Percentiles rank a stretch among this genome's conserved stretches.
These are phyloP conservation scores for Vitis hybrid DNA, from an alignment of 177 flowering plant genomes.

Conservation along the genomic window DNA sequence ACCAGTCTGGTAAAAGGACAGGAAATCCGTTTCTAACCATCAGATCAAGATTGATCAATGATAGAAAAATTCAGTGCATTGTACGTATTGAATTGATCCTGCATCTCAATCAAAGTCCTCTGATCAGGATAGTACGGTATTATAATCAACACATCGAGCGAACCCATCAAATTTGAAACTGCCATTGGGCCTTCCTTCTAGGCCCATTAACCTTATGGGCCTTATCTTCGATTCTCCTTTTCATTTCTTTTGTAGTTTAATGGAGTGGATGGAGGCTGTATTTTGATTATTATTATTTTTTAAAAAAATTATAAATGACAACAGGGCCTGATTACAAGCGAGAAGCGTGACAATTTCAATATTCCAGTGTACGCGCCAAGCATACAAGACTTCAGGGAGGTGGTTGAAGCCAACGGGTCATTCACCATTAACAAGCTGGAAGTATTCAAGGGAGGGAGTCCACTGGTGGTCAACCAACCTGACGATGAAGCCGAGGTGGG, in stretches of 20 bases:
- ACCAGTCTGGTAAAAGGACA: conserved; percentile 5
- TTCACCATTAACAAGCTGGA: conserved; percentile 64
- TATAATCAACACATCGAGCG: too few species aligned
- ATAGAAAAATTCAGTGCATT: not conserved
- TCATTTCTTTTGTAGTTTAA: too few species aligned
- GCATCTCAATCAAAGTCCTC: too few species aligned
- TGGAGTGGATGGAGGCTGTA: too few species aligned
- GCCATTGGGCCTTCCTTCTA: too few species aligned
- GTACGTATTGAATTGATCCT: not conserved
- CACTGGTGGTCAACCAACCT: conserved; percentile 67
- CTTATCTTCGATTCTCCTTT: too few species aligned
- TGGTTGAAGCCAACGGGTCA: conserved; percentile 74
- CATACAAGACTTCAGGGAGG: conserved; percentile 81
- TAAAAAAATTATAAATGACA: too few species aligned
- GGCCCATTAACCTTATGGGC: too few species aligned
- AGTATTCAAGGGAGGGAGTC: conserved; percentile 80
- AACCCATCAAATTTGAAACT: too few species aligned
- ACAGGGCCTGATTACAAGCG: conserved; percentile 57
- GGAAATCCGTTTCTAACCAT: not conserved
- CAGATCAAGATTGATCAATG: conserved; percentile 4
- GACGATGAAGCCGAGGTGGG: conserved; percentile 79
- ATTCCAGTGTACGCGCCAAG: conserved; percentile 83
- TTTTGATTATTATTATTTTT: too few species aligned
- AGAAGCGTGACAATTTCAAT: conserved; percentile 76
- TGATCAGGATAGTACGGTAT: not conserved